Evolutionary conservation across 257 asterid species (phyloP), one percentile per base, ranked within the genome.

Genomic region (Rubia yunnanensis): DNA sequence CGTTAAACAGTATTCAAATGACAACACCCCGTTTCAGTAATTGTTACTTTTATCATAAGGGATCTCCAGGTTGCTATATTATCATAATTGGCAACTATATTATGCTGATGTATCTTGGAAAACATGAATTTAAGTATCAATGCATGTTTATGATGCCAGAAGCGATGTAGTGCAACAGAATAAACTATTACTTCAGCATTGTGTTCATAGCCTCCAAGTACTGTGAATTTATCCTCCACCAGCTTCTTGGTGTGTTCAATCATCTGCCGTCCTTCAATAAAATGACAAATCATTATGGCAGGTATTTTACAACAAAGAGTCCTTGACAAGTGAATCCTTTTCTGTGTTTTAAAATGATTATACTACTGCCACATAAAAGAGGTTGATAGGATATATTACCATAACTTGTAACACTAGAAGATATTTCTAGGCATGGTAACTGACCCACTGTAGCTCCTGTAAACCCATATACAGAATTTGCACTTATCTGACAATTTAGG

Each of bases 321-420:
- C 59, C 46, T 18, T 28, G 26, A 3, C 31, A 38, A 64, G 6
- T 13, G 34, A 11, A 22, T 36, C 20, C 31, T 15, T 35, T 35
- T 35, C 13, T 39, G 18, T 39, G n/a, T 39, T 39, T 39, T 44
- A 14, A 44, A 44, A 64, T 10, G 32, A n/a, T 3, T 26, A 48
- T 27, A 8, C 17, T 55, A 36, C 10, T 56, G 22, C 38, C 6
- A 2, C 39, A 32, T n/a, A 56, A n/a, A 26, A 28, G 14, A 38
- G 22, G 32, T 24, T 18, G 10, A 46, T 32, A 58, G 41, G 67
- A 71, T 73, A 65, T 66, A 74, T 73, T 88, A 90, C 99, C 99
- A 70, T 94, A 90, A 87, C 99, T 94, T 63, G 99, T 94, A 48
- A 94, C 99, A 78, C 99, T 94, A 32, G 99, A 88, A 74, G 99